Base-by-base conservation (phyloP, 2,329 filamentous ascomycete genomes). In the Neopestalotiopsis clavispora region DNA sequence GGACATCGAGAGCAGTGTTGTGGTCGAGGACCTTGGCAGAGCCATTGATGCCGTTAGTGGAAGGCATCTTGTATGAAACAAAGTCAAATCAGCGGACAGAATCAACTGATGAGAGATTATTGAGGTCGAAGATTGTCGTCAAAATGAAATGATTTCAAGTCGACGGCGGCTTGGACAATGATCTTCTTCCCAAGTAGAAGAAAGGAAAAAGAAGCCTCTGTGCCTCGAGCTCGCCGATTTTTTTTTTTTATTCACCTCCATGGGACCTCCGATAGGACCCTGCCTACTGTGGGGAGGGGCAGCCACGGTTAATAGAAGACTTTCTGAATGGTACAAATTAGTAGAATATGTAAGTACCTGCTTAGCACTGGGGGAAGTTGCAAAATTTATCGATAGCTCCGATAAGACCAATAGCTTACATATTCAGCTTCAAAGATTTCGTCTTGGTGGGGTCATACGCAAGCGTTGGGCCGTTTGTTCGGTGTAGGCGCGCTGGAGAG, bases 1-100 rank as follows among this genome's bases (percentile, higher is more conserved):
- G 88, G 74, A 95, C 84, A 78, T 97, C 91, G 72, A 95, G 84
- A 72, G 95, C 96, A 78, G 86, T 91, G 79, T 86, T 85, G 85
- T 87, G 87, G 86, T 97, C 93, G 75, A 94, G 85, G 79, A 91
- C 85, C 81, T 90, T 83, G 74, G 84, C 82, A 59, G 65, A 75
- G 78, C 82, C 80, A 78, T 84, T 85, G 80, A 85, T 81, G 72
- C 90, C 91, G 83, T 93, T 93, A 79, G 89, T 84, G 77, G 90
- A 85, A 81, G 92, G 89, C 94, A 96, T 96, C 74, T 78, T 87
- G 81, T 77, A 62, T 58, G 10, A 56, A 23, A 45, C 34, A 34
- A 14, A 34, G 34, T 42, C n/a, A 52, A 73, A 77, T 73, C 70
- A 71, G 79, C 76, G 74, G 72, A 71, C 69, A 77, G 75, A 74